Evolutionary conservation across 2,329 filamentous ascomycete genomes (phyloP).

Genomic region (Trichoderma breve): DNA sequence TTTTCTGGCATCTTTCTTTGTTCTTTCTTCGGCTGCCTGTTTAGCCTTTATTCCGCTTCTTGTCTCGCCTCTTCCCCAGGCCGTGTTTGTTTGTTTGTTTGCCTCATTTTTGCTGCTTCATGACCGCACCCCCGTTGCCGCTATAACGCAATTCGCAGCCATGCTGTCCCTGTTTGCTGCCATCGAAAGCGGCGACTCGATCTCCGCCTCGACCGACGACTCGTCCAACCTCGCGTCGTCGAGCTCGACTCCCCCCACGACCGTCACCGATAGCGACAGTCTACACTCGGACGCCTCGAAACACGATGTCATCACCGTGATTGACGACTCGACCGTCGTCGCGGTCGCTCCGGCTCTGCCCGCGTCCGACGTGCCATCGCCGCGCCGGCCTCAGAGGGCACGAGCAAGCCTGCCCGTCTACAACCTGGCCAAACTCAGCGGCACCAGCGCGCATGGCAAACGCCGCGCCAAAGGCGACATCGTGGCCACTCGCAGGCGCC

Average conservation of each 20-base stretch:
- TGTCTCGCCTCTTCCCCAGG: neutral
- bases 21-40: neutral
- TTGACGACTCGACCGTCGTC: constrained; percentile 28
- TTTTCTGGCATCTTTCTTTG: neutral
- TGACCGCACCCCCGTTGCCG: neutral
- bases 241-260: constrained; percentile 65
- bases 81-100: neutral
- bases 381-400: constrained; percentile 52
- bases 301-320: constrained; percentile 38
- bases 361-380: constrained; percentile 27
- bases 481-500: constrained; percentile 44
- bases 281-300: constrained; percentile 47
- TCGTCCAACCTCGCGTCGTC: constrained; percentile 55
- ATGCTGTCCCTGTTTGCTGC: constrained; percentile 33
- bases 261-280: constrained; percentile 61
- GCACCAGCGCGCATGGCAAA: constrained; percentile 60
- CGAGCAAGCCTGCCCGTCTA: constrained; percentile 60
- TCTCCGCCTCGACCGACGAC: constrained; percentile 37
- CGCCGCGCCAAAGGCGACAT: constrained; percentile 52
- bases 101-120: neutral
- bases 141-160: neutral
- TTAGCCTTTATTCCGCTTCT: neutral
- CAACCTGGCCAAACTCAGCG: constrained; percentile 62
- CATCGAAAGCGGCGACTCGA: constrained; percentile 34
- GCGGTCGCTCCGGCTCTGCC: constrained; percentile 2